Conservation (phyloP, 345 rosid species). For the Nephelium lappaceum region DNA sequence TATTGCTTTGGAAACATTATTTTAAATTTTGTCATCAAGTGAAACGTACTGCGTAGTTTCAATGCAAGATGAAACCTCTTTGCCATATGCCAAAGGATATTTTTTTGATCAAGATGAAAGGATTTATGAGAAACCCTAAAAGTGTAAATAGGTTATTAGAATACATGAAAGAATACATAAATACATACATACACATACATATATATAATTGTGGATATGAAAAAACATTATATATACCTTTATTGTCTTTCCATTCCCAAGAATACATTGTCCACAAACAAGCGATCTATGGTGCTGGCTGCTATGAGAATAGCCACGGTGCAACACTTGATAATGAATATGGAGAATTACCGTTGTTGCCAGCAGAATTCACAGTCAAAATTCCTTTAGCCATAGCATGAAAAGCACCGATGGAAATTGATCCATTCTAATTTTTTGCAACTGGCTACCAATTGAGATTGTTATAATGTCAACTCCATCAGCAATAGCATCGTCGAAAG, state of each 20-base stretch:
- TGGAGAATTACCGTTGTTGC: constrained; percentile 21
- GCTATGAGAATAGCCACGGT: constrained; percentile 58
- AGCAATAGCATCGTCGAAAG: constrained; percentile 67
- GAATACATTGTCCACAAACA: constrained; percentile 32
- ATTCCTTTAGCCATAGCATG: constrained; percentile 62
- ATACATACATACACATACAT: not conserved
- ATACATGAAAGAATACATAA: not conserved
- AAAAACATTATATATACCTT: constrained; percentile 29
- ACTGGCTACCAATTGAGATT: not conserved
- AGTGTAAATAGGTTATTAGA: not conserved
- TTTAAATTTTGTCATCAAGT: not conserved
- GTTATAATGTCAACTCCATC: constrained; percentile 58
- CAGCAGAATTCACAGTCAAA: constrained; percentile 42
- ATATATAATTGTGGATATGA: not conserved
- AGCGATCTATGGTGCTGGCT: constrained; percentile 53
- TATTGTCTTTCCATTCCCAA: constrained; percentile 42
- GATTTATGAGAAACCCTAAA: constrained; percentile 47
- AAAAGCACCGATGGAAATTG: constrained; percentile 44
- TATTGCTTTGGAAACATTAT: not conserved
- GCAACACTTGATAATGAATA: constrained; percentile 9
- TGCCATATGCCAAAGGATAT: constrained; percentile 36
- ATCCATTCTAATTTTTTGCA: constrained; percentile 7
- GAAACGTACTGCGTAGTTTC: constrained; percentile 23
- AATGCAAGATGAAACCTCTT: constrained; percentile 10
- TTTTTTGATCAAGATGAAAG: constrained; percentile 28